Conservation (phyloP, 2,329 filamentous ascomycete genomes). For the Fusarium metavorans region DNA sequence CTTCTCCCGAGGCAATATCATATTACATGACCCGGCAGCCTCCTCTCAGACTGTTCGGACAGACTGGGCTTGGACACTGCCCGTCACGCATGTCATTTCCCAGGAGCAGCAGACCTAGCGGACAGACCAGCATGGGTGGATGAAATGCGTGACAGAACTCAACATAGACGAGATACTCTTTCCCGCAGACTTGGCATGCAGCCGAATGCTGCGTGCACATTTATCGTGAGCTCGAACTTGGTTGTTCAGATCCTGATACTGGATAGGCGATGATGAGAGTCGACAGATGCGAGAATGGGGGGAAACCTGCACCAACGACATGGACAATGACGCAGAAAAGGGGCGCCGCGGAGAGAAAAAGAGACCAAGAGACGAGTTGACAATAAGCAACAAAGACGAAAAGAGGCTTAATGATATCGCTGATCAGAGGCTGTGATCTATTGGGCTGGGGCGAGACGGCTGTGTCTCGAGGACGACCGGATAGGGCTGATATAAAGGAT, state of each 20-base stretch:
- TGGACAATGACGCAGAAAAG: constrained; percentile 31
- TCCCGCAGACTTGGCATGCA: constrained; percentile 70
- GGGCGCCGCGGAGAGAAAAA: constrained; percentile 5
- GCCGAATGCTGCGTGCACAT: constrained; percentile 71
- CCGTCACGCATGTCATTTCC: constrained; percentile 63
- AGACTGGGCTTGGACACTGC: constrained; percentile 69
- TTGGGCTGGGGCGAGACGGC: constrained; percentile 10
- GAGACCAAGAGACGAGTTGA: constrained; percentile 7
- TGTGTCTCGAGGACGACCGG: constrained; percentile 24
- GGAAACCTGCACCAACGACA: constrained; percentile 38
- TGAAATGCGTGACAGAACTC: constrained; percentile 66
- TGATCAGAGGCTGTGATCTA: constrained; percentile 6
- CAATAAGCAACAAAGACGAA: constrained; percentile 6
- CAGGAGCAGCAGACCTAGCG: constrained; percentile 54
- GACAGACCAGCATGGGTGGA: constrained; percentile 62
- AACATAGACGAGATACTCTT: constrained; percentile 69
- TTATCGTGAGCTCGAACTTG: constrained; percentile 54
- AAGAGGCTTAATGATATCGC: constrained; percentile 3
- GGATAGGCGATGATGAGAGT: constrained; percentile 22
- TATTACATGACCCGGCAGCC: constrained; percentile 67
- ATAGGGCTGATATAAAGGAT: constrained; percentile 47
- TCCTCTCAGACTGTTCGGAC: constrained; percentile 68
- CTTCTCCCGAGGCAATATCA: constrained; percentile 11
- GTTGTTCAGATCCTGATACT: constrained; percentile 32
- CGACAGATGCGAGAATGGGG: constrained; percentile 24